Evolutionary conservation across 1,139 yeast species (phyloP).

Genomic region (Suhomyces bribrorum): DNA sequence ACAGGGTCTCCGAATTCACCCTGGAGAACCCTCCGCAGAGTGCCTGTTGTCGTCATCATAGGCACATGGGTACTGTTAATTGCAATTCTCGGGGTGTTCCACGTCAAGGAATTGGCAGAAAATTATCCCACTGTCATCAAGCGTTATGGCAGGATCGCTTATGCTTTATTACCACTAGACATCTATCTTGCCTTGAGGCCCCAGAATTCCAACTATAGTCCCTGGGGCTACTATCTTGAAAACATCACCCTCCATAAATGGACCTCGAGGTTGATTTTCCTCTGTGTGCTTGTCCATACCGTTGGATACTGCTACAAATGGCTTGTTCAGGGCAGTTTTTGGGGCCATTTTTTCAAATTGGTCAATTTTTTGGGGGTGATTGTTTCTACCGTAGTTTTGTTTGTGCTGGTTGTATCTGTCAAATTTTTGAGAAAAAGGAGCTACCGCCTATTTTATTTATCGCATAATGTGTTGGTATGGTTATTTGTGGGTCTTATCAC

Average conservation of each 20-base stretch:
- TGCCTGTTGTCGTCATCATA: conserved; percentile 32
- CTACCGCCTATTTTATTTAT: conserved; percentile 35
- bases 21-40: conserved; percentile 7
- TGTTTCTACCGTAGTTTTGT: conserved; percentile 43
- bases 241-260: conserved; percentile 72
- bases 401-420: conserved; percentile 57
- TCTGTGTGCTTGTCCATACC: conserved; percentile 57
- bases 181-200: conserved; percentile 57
- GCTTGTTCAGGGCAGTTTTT: conserved; percentile 34
- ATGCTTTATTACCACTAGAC: conserved; percentile 64
- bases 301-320: conserved; percentile 54
- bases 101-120: conserved; percentile 24
- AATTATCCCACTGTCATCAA: conserved; percentile 29
- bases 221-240: conserved; percentile 47
- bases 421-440: conserved; percentile 27
- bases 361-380: conserved; percentile 66
- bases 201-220: conserved; percentile 45
- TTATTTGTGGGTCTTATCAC: conserved; percentile 32
- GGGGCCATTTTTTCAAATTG: conserved; percentile 39
- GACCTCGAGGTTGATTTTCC: conserved; percentile 67
- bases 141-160: conserved; percentile 61
- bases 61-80: conserved; percentile 35
- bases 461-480: conserved; percentile 36
- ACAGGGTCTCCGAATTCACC: conserved; percentile 26
- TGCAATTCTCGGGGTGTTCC: conserved; percentile 21